These are phyloP conservation scores for Rhodomyrtus psidioides DNA, from an alignment of 441 rosid species.

Conservation along the genomic window DNA sequence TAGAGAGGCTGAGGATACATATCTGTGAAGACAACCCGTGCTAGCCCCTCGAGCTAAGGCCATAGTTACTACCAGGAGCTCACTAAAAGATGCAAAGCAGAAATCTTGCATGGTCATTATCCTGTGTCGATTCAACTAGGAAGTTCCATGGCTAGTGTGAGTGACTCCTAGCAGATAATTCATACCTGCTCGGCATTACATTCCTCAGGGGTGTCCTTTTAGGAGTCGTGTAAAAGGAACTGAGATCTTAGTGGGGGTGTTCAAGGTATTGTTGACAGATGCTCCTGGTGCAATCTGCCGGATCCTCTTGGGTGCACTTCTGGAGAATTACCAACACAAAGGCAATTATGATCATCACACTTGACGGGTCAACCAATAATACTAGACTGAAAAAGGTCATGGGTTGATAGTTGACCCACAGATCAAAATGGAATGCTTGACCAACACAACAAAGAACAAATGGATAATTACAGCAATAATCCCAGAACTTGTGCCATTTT, in stretches of 20 bases:
- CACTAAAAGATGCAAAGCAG: neutral
- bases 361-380: too few species aligned
- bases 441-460: neutral
- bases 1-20: neutral
- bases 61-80: neutral
- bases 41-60: neutral
- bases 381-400: too few species aligned
- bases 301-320: conserved; percentile 61
- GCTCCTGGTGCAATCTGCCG: conserved; percentile 65
- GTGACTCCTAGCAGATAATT: neutral
- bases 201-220: conserved; percentile 78
- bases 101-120: neutral
- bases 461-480: neutral
- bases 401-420: neutral
- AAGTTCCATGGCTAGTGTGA: neutral
- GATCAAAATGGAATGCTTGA: too few species aligned
- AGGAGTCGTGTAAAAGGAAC: conserved; percentile 79
- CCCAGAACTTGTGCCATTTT: neutral
- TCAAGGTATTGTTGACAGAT: conserved; percentile 57
- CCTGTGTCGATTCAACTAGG: neutral
- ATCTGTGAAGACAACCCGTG: neutral
- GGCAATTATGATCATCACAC: neutral
- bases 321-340: conserved; percentile 9
- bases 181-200: conserved; percentile 23
- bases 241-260: conserved; percentile 67